Conservation (phyloP, 345 rosid species). For the Reutealis trisperma region DNA sequence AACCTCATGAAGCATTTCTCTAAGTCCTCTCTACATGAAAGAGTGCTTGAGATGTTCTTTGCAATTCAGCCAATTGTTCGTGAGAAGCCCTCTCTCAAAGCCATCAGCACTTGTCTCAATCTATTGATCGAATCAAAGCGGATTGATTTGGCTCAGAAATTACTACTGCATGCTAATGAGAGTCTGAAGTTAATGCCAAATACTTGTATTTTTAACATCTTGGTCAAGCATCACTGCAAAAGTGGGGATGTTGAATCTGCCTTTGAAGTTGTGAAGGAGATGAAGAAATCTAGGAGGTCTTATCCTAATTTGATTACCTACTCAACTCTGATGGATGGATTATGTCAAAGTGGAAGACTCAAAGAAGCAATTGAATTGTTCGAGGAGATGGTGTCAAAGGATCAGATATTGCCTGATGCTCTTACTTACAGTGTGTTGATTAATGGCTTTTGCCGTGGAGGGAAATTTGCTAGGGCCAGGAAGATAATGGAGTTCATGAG, state of each 20-base stretch:
- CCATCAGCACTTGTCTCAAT: conserved; percentile 86
- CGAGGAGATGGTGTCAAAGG: conserved; percentile 78
- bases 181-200: conserved; percentile 61
- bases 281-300: conserved; percentile 57
- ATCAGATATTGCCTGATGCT: conserved; percentile 75
- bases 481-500: conserved; percentile 83
- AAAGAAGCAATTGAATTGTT: conserved; percentile 73
- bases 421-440: conserved; percentile 72
- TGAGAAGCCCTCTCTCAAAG: conserved; percentile 75
- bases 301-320: conserved; percentile 79
- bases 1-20: conserved; percentile 78
- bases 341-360: conserved; percentile 56
- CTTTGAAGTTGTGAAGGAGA: conserved; percentile 63
- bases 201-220: conserved; percentile 86
- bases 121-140: conserved; percentile 66
- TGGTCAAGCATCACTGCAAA: conserved; percentile 82
- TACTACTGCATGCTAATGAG: conserved; percentile 52
- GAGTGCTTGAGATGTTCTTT: conserved; percentile 70
- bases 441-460: conserved; percentile 67
- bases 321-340: conserved; percentile 67
- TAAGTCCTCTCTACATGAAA: conserved; percentile 45
- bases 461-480: conserved; percentile 70
- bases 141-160: conserved; percentile 48
- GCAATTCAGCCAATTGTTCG: conserved; percentile 64
- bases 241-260: conserved; percentile 62